phyloP scores from a whole-genome alignment of 768 basidiomycete genomes.

The Rhizopogon roseolus region DNA sequence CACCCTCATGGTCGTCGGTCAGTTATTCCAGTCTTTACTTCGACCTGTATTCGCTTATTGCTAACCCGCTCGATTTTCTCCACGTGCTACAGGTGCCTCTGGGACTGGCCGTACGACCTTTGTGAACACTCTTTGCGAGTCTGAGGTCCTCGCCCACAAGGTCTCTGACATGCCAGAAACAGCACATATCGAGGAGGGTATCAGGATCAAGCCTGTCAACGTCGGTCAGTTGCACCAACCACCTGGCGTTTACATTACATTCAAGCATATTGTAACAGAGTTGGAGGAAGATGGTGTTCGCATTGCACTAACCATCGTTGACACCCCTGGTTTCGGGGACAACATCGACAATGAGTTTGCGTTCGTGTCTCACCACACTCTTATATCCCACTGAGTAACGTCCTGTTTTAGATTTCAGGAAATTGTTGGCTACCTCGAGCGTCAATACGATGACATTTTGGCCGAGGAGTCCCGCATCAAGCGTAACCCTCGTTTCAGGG shows the following conservation, averaged over 20 bases:
- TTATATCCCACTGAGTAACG: constrained; percentile 2
- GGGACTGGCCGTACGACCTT: constrained; percentile 98
- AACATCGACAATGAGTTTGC: constrained; percentile 98
- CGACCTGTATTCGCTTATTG: constrained; percentile 13
- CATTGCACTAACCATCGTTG: constrained; percentile 96
- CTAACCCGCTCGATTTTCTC: constrained; percentile 6
- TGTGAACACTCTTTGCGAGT: constrained; percentile 98
- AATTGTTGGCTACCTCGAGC: constrained; percentile 93
- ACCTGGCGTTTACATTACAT: not conserved
- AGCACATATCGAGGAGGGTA: constrained; percentile 93
- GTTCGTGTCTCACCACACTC: constrained; percentile 45
- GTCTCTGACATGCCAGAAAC: constrained; percentile 76
- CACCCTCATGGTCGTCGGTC: constrained; percentile 97
- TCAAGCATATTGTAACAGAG: constrained; percentile 44
- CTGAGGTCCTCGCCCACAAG: constrained; percentile 87
- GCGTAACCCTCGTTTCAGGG: constrained; percentile 98
- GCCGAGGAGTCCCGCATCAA: constrained; percentile 99
- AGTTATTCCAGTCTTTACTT: constrained; percentile 26
- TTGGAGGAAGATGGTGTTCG: constrained; percentile 98
- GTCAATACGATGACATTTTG: constrained; percentile 98
- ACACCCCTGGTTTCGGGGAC: constrained; percentile 98
- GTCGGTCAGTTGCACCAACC: constrained; percentile 54
- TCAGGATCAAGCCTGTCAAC: constrained; percentile 91
- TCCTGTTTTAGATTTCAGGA: constrained; percentile 75
- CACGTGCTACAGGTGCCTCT: constrained; percentile 69